Percentiles rank a stretch among this genome's conserved stretches.
Conservation (phyloP, 2,329 filamentous ascomycete species). For the Colletotrichum melonis region DNA sequence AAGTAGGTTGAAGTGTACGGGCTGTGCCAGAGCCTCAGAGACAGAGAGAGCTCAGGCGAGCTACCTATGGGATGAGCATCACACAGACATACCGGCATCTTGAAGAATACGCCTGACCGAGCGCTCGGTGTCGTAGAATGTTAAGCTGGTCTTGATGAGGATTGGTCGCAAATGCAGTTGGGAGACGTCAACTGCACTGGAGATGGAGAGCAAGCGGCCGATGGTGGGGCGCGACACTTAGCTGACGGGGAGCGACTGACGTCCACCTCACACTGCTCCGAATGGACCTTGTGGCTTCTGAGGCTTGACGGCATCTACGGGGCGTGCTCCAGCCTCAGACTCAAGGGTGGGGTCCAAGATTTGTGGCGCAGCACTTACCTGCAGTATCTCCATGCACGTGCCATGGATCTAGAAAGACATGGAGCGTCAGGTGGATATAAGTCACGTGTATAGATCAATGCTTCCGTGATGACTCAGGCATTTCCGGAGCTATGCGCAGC, state of each 20-base stretch:
- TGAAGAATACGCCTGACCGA: slow-evolving; percentile 43
- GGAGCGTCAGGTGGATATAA: neutral
- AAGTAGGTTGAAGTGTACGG: slow-evolving; percentile 1
- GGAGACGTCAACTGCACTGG: slow-evolving; percentile 12
- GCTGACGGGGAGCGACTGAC: slow-evolving; percentile 24
- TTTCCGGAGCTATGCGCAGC: neutral
- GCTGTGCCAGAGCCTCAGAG: slow-evolving; percentile 3
- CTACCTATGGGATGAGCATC: neutral
- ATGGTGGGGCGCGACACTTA: slow-evolving; percentile 27
- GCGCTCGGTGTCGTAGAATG: slow-evolving; percentile 32
- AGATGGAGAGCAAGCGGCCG: slow-evolving; percentile 8
- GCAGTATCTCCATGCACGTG: too few relatives aligned
- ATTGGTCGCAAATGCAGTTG: slow-evolving; percentile 16
- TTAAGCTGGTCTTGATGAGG: slow-evolving; percentile 32
- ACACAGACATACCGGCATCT: slow-evolving; percentile 57
- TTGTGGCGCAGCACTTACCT: neutral
- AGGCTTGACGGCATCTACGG: slow-evolving; percentile 37
- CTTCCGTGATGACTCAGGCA: neutral
- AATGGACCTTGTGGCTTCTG: slow-evolving; percentile 15
- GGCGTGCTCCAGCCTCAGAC: neutral
- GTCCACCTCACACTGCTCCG: slow-evolving; percentile 14
- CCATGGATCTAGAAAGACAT: too few relatives aligned
- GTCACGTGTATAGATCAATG: neutral
- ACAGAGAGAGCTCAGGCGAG: neutral
- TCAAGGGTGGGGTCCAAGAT: too few relatives aligned